phyloP scores from a whole-genome alignment of 345 rosid genomes.

The Corchorus capsularis region DNA sequence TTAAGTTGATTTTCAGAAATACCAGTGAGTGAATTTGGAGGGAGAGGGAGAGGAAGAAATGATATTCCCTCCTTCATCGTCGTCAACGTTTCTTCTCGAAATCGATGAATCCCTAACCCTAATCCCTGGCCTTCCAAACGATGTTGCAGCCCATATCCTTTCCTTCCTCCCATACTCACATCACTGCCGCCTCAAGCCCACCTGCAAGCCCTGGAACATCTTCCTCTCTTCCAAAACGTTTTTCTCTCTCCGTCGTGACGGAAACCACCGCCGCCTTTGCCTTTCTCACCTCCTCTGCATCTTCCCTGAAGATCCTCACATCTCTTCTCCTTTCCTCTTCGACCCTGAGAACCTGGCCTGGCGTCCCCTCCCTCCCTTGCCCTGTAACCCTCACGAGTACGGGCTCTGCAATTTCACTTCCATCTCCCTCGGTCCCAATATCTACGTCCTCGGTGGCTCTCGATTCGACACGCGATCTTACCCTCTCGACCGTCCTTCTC shows the following conservation, averaged over 20 bases:
- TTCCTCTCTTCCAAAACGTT: conserved; percentile 78
- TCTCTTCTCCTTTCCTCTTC: conserved; percentile 76
- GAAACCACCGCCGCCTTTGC: conserved; percentile 17
- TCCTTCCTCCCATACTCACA: conserved; percentile 73
- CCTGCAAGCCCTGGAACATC: conserved; percentile 67
- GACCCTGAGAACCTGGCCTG: conserved; percentile 71
- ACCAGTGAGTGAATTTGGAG: background rate
- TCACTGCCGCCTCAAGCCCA: conserved; percentile 70
- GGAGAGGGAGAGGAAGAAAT: background rate
- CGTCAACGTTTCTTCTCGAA: conserved; percentile 22
- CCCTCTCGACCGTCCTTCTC: conserved; percentile 81
- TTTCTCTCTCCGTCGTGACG: conserved; percentile 53
- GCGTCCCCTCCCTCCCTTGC: conserved; percentile 73
- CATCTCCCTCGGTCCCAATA: conserved; percentile 54
- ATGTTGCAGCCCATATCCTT: conserved; percentile 55
- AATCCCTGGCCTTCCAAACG: conserved; percentile 80
- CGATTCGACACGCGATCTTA: conserved; percentile 82
- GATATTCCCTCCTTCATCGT: conserved; percentile 29
- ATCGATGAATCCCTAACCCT: conserved; percentile 43
- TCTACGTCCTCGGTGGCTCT: conserved; percentile 88
- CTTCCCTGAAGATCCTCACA: conserved; percentile 86
- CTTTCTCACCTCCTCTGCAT: conserved; percentile 74
- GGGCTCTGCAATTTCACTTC: conserved; percentile 91
- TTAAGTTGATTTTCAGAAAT: background rate
- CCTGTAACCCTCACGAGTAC: conserved; percentile 78